Conservation (phyloP, 306 rosid species). For the Acmispon strigosus region DNA sequence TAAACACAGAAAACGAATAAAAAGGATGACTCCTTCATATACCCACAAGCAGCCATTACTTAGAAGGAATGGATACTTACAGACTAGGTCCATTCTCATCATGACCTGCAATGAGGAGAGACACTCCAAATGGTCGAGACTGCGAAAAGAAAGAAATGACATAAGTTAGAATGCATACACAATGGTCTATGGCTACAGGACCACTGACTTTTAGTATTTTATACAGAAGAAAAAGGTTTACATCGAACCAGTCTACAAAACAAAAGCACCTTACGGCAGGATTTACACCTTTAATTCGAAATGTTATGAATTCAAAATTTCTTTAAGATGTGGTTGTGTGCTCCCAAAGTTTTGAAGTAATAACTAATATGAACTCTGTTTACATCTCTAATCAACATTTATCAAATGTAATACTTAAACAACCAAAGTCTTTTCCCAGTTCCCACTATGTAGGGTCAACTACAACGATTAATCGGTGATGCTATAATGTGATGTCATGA, state of each 20-base stretch:
- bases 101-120: conserved; percentile 94
- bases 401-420: not conserved
- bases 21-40: not conserved
- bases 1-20: not conserved
- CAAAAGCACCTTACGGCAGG: not conserved
- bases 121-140: conserved; percentile 96
- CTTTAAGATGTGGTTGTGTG: not conserved
- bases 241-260: not conserved
- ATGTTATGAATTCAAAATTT: not conserved
- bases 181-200: not conserved
- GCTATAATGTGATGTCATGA: no score
- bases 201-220: not conserved
- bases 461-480: no score
- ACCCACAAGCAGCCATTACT: not conserved
- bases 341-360: not conserved
- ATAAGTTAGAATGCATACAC: not conserved
- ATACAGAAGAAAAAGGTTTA: not conserved
- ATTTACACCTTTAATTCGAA: not conserved
- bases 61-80: conserved; percentile 40
- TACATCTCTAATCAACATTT: not conserved
- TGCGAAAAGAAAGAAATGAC: conserved; percentile 23
- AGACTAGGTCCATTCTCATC: conserved; percentile 86
- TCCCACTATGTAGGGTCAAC: no score
- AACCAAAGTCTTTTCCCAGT: no score
- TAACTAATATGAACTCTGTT: not conserved